Percentiles rank a stretch among this genome's conserved stretches.
phyloP scores from a whole-genome alignment of 2,329 filamentous ascomycete genomes.

The Pyrenochaeta sp. region DNA sequence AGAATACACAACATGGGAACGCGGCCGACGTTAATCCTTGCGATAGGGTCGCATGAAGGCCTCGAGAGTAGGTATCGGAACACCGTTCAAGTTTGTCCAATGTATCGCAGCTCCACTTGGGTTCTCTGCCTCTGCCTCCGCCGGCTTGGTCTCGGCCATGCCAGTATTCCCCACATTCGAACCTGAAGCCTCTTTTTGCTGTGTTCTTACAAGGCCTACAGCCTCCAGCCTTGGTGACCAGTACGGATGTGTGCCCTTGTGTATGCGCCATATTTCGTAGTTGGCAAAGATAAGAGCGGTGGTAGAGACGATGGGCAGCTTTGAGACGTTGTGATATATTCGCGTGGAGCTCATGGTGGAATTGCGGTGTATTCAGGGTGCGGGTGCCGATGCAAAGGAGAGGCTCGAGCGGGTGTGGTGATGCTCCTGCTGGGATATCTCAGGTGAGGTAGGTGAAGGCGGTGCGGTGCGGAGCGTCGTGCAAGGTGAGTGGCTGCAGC shows the following conservation, averaged over 20 bases:
- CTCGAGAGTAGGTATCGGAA: constrained; percentile 37
- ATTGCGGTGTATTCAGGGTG: background rate
- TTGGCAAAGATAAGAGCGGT: constrained; percentile 26
- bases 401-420: constrained; percentile 2
- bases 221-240: constrained; percentile 30
- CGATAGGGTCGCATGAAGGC: constrained; percentile 21
- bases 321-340: constrained; percentile 18
- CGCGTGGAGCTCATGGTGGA: constrained; percentile 20
- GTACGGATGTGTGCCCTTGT: constrained; percentile 37
- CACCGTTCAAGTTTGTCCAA: constrained; percentile 37
- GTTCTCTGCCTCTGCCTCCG: constrained; percentile 7
- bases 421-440: constrained; percentile 4
- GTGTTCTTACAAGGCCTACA: constrained; percentile 19
- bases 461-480: constrained; percentile 22
- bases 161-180: too few species aligned
- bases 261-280: constrained; percentile 37
- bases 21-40: constrained; percentile 16
- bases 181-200: constrained; percentile 11
- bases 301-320: constrained; percentile 20
- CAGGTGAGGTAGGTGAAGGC: constrained; percentile 3
- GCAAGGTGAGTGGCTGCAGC: constrained; percentile 26
- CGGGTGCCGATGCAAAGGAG: constrained; percentile 4
- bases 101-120: constrained; percentile 21
- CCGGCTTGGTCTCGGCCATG: too few species aligned
- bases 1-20: background rate